These are phyloP conservation scores for Globisporangium spiculum DNA, from an alignment of 352 stramenopile genomes.

Conservation along the genomic window DNA sequence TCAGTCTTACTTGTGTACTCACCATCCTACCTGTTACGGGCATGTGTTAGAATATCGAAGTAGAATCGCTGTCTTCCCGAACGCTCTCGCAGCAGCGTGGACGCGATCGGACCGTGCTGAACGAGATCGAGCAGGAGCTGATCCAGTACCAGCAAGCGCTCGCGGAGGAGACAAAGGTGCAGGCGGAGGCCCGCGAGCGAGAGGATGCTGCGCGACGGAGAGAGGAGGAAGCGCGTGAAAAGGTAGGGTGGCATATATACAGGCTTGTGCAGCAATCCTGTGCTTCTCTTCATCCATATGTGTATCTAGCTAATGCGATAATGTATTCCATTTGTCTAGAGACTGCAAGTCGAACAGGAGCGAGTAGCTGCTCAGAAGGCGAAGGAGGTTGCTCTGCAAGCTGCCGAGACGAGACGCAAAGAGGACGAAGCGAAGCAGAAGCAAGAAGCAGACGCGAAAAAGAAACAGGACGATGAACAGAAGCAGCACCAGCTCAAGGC, in stretches of 20 bases:
- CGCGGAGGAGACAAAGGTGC: slow-evolving; percentile 26
- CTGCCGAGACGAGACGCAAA: slow-evolving; percentile 16
- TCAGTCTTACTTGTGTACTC: not conserved
- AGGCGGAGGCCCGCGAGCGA: slow-evolving; percentile 31
- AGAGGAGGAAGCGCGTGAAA: slow-evolving; percentile 32
- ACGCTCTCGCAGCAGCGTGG: slow-evolving; percentile 42
- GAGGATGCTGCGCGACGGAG: slow-evolving; percentile 30
- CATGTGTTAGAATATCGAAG: slow-evolving; percentile 18
- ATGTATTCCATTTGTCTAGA: slow-evolving; percentile 4
- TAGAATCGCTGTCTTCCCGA: slow-evolving; percentile 30
- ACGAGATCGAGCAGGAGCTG: slow-evolving; percentile 49
- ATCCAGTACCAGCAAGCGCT: slow-evolving; percentile 37
- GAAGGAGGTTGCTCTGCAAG: slow-evolving; percentile 12
- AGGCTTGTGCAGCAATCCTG: not conserved
- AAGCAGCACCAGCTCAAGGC: slow-evolving; percentile 30
- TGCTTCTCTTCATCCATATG: not conserved
- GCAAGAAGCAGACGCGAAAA: slow-evolving; percentile 21
- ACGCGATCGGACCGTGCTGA: slow-evolving; percentile 37
- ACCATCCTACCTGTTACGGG: not conserved
- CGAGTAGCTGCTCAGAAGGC: slow-evolving; percentile 32
- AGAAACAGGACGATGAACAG: slow-evolving; percentile 28
- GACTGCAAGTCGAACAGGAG: slow-evolving; percentile 28
- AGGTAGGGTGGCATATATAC: slow-evolving; percentile 19
- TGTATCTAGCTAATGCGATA: not conserved
- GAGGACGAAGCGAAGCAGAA: slow-evolving; percentile 26